A percentile compares a stretch with the other conserved stretches of the same genome.
Evolutionary conservation across 176 grass and related monocot genomes (phyloP).

Genomic region (Olyra latifolia): DNA sequence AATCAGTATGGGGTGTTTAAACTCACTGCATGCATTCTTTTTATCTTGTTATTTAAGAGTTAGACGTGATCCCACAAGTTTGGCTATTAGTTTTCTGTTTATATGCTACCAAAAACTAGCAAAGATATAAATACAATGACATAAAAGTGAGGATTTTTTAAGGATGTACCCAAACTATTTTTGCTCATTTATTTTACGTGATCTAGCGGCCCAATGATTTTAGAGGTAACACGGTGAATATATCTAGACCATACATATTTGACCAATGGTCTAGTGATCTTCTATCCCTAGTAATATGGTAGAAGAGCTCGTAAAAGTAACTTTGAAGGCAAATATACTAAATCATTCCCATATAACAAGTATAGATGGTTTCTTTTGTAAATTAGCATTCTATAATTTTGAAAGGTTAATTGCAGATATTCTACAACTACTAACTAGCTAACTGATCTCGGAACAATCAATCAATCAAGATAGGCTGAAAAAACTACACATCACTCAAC

Average conservation of each 20-base stretch:
- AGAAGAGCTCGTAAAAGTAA: too few species aligned
- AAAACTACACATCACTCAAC: neutral
- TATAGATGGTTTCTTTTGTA: neutral
- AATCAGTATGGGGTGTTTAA: too few species aligned
- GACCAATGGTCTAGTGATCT: too few species aligned
- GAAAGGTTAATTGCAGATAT: too few species aligned
- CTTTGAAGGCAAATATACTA: neutral
- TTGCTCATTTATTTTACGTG: too few species aligned
- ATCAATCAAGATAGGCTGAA: neutral
- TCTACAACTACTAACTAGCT: neutral
- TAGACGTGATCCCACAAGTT: neutral
- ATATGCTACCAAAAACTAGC: neutral
- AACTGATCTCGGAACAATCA: neutral
- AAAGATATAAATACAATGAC: neutral
- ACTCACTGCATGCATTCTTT: neutral
- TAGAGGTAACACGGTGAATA: too few species aligned
- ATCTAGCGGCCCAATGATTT: too few species aligned
- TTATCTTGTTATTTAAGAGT: neutral
- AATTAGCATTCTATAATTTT: neutral
- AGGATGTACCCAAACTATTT: too few species aligned
- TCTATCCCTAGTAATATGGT: too few species aligned
- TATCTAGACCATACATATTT: too few species aligned
- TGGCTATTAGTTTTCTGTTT: too few species aligned
- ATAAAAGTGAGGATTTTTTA: neutral
- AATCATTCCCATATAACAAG: neutral